Evolutionary conservation across 345 rosid genomes (phyloP).

Genomic region (Populus tremula): DNA sequence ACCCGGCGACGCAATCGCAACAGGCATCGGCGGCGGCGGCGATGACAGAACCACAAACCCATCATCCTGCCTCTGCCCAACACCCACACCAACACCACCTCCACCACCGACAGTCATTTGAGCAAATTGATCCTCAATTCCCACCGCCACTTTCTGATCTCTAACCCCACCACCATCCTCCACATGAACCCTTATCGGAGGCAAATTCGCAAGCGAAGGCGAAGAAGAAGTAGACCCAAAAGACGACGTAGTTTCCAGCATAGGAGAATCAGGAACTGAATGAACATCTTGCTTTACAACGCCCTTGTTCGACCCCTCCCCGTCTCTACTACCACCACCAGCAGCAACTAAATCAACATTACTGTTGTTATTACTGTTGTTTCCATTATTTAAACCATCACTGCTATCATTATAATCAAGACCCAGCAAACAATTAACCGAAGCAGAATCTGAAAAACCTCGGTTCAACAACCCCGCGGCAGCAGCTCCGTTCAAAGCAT

Average conservation of each 20-base stretch:
- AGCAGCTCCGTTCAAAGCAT: conserved; percentile 63
- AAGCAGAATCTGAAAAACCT: conserved; percentile 71
- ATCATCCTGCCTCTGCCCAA: conserved; percentile 43
- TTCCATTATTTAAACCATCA: conserved; percentile 6
- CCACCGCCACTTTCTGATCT: conserved; percentile 50
- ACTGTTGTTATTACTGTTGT: conserved; percentile 5
- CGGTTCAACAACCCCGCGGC: conserved; percentile 43
- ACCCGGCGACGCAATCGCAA: conserved; percentile 39
- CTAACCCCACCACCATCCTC: conserved; percentile 44
- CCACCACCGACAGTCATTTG: conserved; percentile 43
- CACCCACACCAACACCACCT: conserved; percentile 11
- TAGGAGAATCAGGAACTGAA: conserved; percentile 88
- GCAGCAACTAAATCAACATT: conserved; percentile 27
- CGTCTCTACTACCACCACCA: conserved; percentile 24
- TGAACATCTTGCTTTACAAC: conserved; percentile 46
- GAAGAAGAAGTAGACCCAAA: conserved; percentile 94
- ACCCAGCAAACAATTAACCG: conserved; percentile 73
- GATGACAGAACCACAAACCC: conserved; percentile 51
- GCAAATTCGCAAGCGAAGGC: conserved; percentile 79
- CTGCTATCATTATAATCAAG: conserved; percentile 50
- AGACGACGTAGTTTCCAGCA: conserved; percentile 84
- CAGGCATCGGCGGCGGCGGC: conserved; percentile 58
- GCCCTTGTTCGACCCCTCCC: conserved; percentile 25
- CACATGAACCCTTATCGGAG: conserved; percentile 76
- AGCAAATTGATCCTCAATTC: conserved; percentile 86